Percentiles rank a stretch among this genome's conserved stretches.
Conservation (phyloP, 2,329 filamentous ascomycete genomes). For the Phialemoniopsis sp. region DNA sequence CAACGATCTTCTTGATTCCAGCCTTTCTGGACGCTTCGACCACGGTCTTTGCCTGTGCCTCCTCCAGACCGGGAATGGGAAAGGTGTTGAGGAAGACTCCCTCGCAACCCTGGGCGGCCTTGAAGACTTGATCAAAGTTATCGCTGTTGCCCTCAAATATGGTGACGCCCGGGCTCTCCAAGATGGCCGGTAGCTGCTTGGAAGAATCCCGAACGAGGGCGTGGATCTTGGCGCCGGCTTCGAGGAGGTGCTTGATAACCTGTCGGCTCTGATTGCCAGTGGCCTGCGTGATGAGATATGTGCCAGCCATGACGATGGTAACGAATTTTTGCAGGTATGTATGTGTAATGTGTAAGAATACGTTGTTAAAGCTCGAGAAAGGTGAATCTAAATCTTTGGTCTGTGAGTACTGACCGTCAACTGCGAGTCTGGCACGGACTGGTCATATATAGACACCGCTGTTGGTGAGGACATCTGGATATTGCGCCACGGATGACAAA, state of each 20-base stretch:
- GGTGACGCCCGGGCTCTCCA: constrained; percentile 19
- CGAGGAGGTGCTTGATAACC: constrained; percentile 24
- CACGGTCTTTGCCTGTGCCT: constrained; percentile 21
- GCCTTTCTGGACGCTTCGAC: constrained; percentile 23
- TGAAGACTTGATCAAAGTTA: constrained; percentile 20
- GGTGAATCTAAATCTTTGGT: too few species aligned
- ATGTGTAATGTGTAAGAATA: too few species aligned
- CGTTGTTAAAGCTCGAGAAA: too few species aligned
- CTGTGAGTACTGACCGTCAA: too few species aligned
- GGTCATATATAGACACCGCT: too few species aligned
- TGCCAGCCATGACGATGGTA: too few species aligned
- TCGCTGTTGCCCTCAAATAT: constrained; percentile 29
- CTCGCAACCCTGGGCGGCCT: constrained; percentile 25
- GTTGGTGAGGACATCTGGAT: too few species aligned
- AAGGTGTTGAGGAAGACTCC: constrained; percentile 22
- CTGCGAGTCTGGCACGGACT: too few species aligned
- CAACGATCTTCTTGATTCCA: constrained; percentile 21
- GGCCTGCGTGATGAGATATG: constrained; percentile 28
- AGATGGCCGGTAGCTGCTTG: constrained; percentile 17
- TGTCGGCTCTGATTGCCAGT: constrained; percentile 24
- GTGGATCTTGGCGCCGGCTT: constrained; percentile 25
- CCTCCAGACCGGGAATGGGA: constrained; percentile 20
- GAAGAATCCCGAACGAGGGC: constrained; percentile 27
- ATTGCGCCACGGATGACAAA: too few species aligned
- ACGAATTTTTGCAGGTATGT: too few species aligned